Percentiles rank a stretch among this genome's conserved stretches.
phyloP scores from a whole-genome alignment of 2,329 filamentous ascomycete species.

The Ophiostoma fasciatum region DNA sequence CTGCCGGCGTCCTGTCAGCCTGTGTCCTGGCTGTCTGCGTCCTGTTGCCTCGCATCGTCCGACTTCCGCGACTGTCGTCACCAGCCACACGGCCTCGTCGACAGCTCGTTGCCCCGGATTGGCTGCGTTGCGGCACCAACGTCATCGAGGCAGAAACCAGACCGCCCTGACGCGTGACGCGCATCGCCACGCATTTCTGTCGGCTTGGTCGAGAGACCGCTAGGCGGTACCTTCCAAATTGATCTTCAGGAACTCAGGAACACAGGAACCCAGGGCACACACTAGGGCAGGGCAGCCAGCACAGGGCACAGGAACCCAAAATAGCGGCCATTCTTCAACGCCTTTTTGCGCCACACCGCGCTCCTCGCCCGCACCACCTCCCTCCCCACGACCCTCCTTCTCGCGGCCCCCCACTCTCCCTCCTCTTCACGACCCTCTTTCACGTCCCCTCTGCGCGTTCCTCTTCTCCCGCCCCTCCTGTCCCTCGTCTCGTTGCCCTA shows the following conservation, averaged over 20 bases:
- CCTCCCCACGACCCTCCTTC: background rate
- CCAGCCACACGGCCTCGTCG: no score
- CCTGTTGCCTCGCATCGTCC: no score
- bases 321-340: constrained; percentile 3
- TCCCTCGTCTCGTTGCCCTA: background rate
- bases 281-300: background rate
- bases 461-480: background rate
- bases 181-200: constrained; percentile 2
- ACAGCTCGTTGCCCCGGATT: no score
- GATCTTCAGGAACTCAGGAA: constrained; percentile 1
- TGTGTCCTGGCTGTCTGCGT: no score
- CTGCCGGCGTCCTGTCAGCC: no score
- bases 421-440: background rate
- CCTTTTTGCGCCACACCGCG: no score
- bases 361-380: background rate
- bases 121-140: no score
- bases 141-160: constrained; percentile 1
- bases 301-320: background rate
- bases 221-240: constrained; percentile 5
- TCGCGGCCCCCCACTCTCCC: background rate
- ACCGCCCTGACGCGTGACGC: constrained; percentile 4
- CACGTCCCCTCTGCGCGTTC: background rate
- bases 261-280: background rate
- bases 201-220: no score
- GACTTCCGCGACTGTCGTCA: no score